Base-by-base conservation (phyloP, 495 filamentous ascomycete genomes). In the Neurospora sublineolata region DNA sequence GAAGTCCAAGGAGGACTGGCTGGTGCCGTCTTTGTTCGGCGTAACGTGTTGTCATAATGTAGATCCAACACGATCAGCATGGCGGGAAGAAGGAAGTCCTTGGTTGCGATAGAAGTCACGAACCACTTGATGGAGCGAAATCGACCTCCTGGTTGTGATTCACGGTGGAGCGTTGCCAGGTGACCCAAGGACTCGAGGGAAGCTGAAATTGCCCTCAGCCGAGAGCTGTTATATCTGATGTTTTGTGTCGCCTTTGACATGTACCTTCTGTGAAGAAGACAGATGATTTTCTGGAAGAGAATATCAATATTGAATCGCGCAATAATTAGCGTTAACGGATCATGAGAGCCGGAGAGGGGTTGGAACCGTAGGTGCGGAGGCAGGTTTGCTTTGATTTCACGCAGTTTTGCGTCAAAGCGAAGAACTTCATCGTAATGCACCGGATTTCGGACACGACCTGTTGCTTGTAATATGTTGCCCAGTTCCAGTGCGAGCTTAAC, bases 41-140 rank as follows among this genome's bases (percentile, higher is more conserved):
- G 52, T 16, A 64, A 64, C 68, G 80, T 70, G 39, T 83, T 82
- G 70, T 87, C 85, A 73, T 82, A 84, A 72, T 87, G 84, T 40
- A 97, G 83, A 73, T 96, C 93, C 38, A 97, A 83, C 74, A 89
- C 90, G 23, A 98, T 86, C 71, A 97, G 89, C 93, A 97, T 97
- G 3, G 92, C 91, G 1, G 92, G 93, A 20, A 96, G 89, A 16
- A 97, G 81, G 75, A 94, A 97, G 75, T 98, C 94, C 67, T 89
- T 91, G 20, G 93, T 92, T 4, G 96, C 86, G 0, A 91, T 91
- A 3, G 85, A 84, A 20, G 88, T 93, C 68, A 94, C 88, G 78
- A 90, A 92, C 85, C 87, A 93, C 75, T 89, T 88, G 79, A 93
- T 89, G 27, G 85, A 85, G 70, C 90, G 87, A 46, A 94, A 80